A percentile compares a stretch with the other conserved stretches of the same genome.
Evolutionary conservation across 108 stramenopile species (phyloP).

Genomic region (Nitzschia putrida): DNA sequence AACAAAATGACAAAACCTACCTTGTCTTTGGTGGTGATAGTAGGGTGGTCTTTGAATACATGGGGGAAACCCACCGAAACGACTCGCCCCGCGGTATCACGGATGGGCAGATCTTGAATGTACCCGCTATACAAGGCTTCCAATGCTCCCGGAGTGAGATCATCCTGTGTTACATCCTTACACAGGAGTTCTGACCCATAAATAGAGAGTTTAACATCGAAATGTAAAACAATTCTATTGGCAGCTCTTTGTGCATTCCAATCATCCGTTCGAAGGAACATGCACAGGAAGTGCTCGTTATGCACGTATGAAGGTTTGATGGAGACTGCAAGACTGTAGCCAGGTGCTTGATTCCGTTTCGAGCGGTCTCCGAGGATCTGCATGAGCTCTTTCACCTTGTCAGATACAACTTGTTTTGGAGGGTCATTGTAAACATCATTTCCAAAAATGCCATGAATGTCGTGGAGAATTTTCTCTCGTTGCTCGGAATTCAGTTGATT

Average conservation of each 20-base stretch:
- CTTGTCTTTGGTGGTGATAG: too few relatives aligned
- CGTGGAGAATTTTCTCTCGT: constrained; percentile 2
- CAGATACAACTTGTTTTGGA: neutral
- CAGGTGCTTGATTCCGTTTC: neutral
- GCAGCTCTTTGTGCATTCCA: constrained; percentile 31
- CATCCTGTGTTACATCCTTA: constrained; percentile 17
- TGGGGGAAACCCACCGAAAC: constrained; percentile 2
- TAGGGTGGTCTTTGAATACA: too few relatives aligned
- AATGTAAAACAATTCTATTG: constrained; percentile 13
- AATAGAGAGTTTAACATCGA: constrained; percentile 14
- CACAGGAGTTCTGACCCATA: constrained; percentile 23
- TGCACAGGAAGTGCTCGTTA: constrained; percentile 12
- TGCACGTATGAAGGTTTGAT: constrained; percentile 10
- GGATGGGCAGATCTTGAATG: constrained; percentile 21
- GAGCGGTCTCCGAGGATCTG: neutral
- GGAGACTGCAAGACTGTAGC: constrained; percentile 6
- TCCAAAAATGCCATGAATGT: constrained; percentile 8
- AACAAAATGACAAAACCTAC: too few relatives aligned
- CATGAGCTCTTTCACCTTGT: neutral
- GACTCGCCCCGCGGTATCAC: constrained; percentile 24
- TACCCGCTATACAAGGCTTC: constrained; percentile 5
- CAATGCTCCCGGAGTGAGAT: constrained; percentile 14
- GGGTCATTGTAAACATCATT: neutral
- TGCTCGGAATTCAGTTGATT: neutral
- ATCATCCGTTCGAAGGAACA: constrained; percentile 22